Base-by-base conservation (phyloP, 2,329 filamentous ascomycete genomes). In the Mariannaea sp. region DNA sequence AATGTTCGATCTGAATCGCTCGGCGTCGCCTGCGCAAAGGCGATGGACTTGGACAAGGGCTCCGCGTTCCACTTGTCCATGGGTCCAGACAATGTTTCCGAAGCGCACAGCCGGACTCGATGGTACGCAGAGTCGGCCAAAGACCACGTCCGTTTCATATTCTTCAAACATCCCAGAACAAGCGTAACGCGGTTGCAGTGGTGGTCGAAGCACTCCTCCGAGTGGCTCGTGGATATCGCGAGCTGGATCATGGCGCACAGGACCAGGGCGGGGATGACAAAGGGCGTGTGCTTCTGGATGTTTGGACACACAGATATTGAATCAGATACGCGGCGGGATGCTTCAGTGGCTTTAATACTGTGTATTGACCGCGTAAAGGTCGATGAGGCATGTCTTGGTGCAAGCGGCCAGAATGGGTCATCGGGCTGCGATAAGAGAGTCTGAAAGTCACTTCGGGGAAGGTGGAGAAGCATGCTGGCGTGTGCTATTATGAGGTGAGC, bases 301-400 rank as follows among this genome's bases (percentile, higher is more conserved):
- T 62, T 61, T 0, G 60, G 57, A 0, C 58, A 61, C 0, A 65
- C 46, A 0, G 61, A 62, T 20, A 62, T 58, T 3, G 48, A 62
- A 24, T 65, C 60, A 1, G 59, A 62, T 7, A 65, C 56, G 3
- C 61, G 48, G 7, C 58, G 52, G 0, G 62, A 63, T 1, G 62
- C 62, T 9, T 65, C 62, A 2, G 59, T 61, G 3, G 62, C 62
- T 29, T 65, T 65, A 3, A 65, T 59, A 4, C 61, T 59, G 8
- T 65, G 62, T 0, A 65, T 57, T 0, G 62, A 19, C 2, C 54
- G 53, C 0, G 51, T 59, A 13, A 30, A 45, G 30, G 57, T 36
- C 30, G 56, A 47, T 19, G 57, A 29, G 38, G 52, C 46, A 9
- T 47, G 32, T 27, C 19, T 44, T 14, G 36, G 57, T 0, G 53